Evolutionary conservation across 2,329 filamentous ascomycete species (phyloP).

Genomic region (Cyphellophora attinorum): DNA sequence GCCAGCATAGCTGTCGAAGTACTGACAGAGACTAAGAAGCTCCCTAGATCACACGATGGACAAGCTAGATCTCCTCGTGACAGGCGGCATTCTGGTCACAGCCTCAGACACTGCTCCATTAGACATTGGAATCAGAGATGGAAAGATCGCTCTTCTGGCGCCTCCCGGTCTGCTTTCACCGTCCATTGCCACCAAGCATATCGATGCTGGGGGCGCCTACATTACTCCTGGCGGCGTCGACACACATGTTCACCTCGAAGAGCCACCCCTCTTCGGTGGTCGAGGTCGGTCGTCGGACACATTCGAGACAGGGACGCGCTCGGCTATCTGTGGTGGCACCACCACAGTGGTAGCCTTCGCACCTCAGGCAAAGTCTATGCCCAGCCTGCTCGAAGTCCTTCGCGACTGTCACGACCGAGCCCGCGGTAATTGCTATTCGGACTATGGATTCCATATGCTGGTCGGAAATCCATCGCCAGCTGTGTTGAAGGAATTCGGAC

Average conservation of each 20-base stretch:
- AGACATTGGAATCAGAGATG: constrained; percentile 37
- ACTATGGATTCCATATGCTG: constrained; percentile 44
- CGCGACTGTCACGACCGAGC: constrained; percentile 37
- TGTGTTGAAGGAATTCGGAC: constrained; percentile 29
- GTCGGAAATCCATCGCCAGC: constrained; percentile 22
- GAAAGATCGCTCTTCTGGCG: constrained; percentile 36
- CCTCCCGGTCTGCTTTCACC: constrained; percentile 24
- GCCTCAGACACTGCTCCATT: constrained; percentile 35
- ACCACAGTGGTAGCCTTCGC: constrained; percentile 52
- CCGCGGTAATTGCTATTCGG: constrained; percentile 39
- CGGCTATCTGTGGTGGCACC: constrained; percentile 48
- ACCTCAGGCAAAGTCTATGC: constrained; percentile 36
- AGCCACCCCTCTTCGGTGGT: constrained; percentile 34
- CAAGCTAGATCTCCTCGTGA: constrained; percentile 31
- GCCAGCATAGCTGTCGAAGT: too few relatives aligned
- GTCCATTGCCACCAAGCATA: constrained; percentile 24
- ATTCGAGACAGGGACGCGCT: constrained; percentile 41
- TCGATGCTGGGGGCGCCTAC: constrained; percentile 30
- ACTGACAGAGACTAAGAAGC: too few relatives aligned
- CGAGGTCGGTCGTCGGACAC: constrained; percentile 32
- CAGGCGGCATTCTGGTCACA: constrained; percentile 34
- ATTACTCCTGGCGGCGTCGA: constrained; percentile 35
- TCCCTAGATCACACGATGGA: too few relatives aligned
- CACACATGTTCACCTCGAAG: constrained; percentile 37
- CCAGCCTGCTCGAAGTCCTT: constrained; percentile 37